Conservation (phyloP, 2,329 filamentous ascomycete species). For the Aspergillus aculeatus region DNA sequence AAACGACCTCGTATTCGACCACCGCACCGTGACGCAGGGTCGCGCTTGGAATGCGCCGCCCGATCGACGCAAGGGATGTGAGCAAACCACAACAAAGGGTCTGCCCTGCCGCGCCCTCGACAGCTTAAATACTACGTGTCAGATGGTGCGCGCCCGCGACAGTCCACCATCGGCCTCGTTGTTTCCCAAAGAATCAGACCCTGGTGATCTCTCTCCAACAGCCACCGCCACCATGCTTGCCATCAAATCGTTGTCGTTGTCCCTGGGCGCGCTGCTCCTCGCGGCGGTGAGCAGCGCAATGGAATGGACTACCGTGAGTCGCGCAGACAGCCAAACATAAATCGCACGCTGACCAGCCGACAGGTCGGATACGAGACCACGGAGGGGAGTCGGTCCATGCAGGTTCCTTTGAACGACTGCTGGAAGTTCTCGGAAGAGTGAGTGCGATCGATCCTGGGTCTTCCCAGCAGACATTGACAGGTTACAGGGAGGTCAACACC, state of each 20-base stretch:
- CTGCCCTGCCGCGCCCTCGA: too few relatives aligned
- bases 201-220: not conserved
- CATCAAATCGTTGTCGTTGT: not conserved
- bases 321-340: fast-evolving
- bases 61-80: not conserved
- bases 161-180: not conserved
- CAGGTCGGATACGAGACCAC: constrained; percentile 1
- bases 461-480: not conserved
- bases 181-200: not conserved
- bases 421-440: not conserved
- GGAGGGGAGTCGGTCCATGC: not conserved
- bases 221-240: not conserved
- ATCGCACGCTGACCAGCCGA: not conserved
- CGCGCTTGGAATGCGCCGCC: not conserved
- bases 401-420: constrained; percentile 2
- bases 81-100: not conserved
- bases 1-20: not conserved
- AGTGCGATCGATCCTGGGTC: not conserved
- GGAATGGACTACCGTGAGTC: not conserved
- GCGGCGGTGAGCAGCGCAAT: not conserved
- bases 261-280: not conserved
- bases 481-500: constrained; percentile 11
- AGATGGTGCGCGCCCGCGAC: not conserved
- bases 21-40: not conserved
- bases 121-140: not conserved